These are phyloP conservation scores for Lomentospora prolificans DNA, from an alignment of 2,329 filamentous ascomycete genomes.

Conservation along the genomic window DNA sequence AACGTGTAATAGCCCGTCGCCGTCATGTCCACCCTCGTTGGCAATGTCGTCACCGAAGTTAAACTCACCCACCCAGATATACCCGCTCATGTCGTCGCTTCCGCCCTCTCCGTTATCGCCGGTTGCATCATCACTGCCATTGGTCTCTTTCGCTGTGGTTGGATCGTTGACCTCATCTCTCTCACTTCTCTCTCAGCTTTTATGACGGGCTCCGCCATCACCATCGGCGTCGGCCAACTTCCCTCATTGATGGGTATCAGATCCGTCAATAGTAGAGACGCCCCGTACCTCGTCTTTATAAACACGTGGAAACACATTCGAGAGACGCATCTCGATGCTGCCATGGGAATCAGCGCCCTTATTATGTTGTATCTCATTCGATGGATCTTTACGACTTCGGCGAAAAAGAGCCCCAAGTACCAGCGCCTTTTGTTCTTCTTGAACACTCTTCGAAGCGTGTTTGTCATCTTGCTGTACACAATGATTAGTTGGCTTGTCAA, in stretches of 20 bases:
- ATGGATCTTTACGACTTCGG: constrained; percentile 50
- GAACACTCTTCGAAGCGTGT: constrained; percentile 82
- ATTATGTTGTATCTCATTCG: constrained; percentile 69
- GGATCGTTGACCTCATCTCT: constrained; percentile 89
- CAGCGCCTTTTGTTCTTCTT: constrained; percentile 79
- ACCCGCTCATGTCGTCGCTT: constrained; percentile 59
- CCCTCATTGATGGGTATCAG: constrained; percentile 71
- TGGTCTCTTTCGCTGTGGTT: constrained; percentile 71
- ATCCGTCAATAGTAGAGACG: constrained; percentile 61
- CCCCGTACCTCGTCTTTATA: constrained; percentile 76
- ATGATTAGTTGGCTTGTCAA: constrained; percentile 84
- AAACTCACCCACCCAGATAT: constrained; percentile 45
- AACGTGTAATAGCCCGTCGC: constrained; percentile 61
- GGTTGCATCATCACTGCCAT: constrained; percentile 70
- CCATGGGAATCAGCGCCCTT: constrained; percentile 78
- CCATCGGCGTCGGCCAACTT: constrained; percentile 76
- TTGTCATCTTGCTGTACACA: constrained; percentile 87
- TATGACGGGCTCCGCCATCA: constrained; percentile 93
- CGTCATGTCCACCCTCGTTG: constrained; percentile 86
- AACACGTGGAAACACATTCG: constrained; percentile 67
- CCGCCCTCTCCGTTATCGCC: constrained; percentile 65
- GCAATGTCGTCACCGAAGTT: constrained; percentile 65
- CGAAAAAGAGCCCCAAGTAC: constrained; percentile 57
- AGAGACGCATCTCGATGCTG: constrained; percentile 63
- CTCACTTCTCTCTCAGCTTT: constrained; percentile 85